Evolutionary conservation across 2,329 filamentous ascomycete genomes (phyloP), one percentile per base, ranked within the genome.

Genomic region (Graphiopsis chlorocephala): DNA sequence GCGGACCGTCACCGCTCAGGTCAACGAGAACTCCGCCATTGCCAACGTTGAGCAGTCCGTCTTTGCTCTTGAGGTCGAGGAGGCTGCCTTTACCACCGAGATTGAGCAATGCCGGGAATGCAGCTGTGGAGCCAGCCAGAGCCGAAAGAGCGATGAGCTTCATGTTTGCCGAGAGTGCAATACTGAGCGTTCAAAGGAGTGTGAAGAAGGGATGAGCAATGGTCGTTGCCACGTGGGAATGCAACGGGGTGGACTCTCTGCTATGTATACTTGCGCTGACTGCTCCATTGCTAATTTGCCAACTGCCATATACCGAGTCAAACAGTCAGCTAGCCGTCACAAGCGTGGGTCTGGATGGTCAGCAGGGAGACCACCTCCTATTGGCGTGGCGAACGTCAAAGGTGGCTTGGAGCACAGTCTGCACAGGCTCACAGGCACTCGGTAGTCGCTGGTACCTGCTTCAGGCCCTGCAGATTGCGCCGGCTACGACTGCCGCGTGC

Each of bases 51-150:
- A 42, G 23, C 64, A 64, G 45, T 65, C 66, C 35, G 65, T 63
- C 67, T 59, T 67, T 59, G 26, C 50, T 47, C 35, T 68, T 68
- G 23, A 69, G 55, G n/a, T 63, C 64, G 47, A 69, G 60, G 17
- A 67, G 61, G 1, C 38, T 57, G 28, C 64, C 63, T 14, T 64
- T 62, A 33, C 63, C 63, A 6, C 61, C 58, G 6, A 65, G 63
- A 42, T 64, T 65, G 14, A 66, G 50, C 33, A 65, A 58, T 28
- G 45, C 59, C 23, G 61, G 61, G 50, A 64, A 64, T 14, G 61
- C 61, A n/a, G 61, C 61, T 15, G 61, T 28, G 28, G 61, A 57
- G 55, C 52, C 42, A 26, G 58, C 53, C 17, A 64, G 42, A 15
- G 55, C 53, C 14, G 62, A 53, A 31, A 64, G 20, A n/a, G 38